Percentiles rank a stretch among this genome's conserved stretches.
Evolutionary conservation across 495 filamentous ascomycete species (phyloP).

Genomic region (Pyrenula massariospora): DNA sequence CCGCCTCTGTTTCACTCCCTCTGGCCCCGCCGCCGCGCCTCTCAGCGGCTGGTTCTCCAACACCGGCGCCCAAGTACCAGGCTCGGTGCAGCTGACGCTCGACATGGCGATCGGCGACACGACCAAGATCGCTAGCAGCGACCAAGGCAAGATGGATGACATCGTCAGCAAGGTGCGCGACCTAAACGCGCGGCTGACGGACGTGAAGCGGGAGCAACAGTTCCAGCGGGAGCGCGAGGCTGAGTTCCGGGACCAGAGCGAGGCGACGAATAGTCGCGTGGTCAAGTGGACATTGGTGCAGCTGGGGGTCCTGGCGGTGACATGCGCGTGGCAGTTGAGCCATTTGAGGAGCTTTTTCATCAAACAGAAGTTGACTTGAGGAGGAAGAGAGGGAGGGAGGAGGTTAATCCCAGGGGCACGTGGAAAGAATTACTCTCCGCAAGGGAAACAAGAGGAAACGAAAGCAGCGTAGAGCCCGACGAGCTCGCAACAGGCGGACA

Average conservation of each 20-base stretch:
- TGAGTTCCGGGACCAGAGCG: constrained; percentile 95
- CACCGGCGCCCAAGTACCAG: constrained; percentile 32
- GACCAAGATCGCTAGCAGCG: constrained; percentile 82
- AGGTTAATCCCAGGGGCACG: too few species aligned
- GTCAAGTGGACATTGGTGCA: constrained; percentile 92
- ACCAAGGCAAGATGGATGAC: constrained; percentile 88
- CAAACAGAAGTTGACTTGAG: constrained; percentile 92
- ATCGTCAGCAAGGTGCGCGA: constrained; percentile 84
- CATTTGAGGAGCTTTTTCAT: constrained; percentile 96
- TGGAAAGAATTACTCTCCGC: too few species aligned
- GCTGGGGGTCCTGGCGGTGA: constrained; percentile 72
- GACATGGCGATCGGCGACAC: constrained; percentile 96
- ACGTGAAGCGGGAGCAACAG: constrained; percentile 88
- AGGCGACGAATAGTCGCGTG: constrained; percentile 83
- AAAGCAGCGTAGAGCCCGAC: too few species aligned
- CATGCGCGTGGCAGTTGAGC: constrained; percentile 95
- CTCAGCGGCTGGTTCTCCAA: constrained; percentile 57
- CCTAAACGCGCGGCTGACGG: constrained; percentile 74
- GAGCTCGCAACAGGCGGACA: too few species aligned
- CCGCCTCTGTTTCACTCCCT: constrained; percentile 81
- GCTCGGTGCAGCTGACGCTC: constrained; percentile 70
- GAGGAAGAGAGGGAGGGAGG: too few species aligned
- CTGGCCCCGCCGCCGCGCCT: constrained; percentile 40
- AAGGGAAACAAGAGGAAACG: too few species aligned
- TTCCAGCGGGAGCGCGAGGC: constrained; percentile 96